Percentiles rank a stretch among this genome's conserved stretches.
These are phyloP conservation scores for Cystobasidium slooffiae DNA, from an alignment of 1,284 basidiomycete genomes.

Conservation along the genomic window DNA sequence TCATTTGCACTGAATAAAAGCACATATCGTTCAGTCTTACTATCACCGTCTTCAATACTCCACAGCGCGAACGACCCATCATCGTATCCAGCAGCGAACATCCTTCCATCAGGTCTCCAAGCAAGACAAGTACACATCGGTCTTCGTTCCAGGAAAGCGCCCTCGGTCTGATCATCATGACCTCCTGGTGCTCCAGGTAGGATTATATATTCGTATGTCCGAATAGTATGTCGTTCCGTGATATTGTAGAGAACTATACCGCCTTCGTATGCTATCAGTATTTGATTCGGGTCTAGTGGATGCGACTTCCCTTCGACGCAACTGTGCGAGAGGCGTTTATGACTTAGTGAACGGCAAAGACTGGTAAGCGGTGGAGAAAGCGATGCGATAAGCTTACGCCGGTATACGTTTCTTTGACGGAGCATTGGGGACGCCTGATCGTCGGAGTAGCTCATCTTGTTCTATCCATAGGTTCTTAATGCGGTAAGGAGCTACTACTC, in stretches of 20 bases:
- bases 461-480: slow-evolving; percentile 59
- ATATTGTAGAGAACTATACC: slow-evolving; percentile 75
- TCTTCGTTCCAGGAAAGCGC: slow-evolving; percentile 71
- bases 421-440: slow-evolving; percentile 64
- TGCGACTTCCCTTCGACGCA: slow-evolving; percentile 70
- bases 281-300: slow-evolving; percentile 76
- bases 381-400: slow-evolving; percentile 13
- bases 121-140: slow-evolving; percentile 73
- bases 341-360: slow-evolving; percentile 22
- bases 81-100: slow-evolving; percentile 72
- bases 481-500: slow-evolving; percentile 53
- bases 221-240: slow-evolving; percentile 67
- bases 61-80: slow-evolving; percentile 88
- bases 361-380: background rate
- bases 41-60: slow-evolving; percentile 78
- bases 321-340: slow-evolving; percentile 52
- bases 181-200: slow-evolving; percentile 78
- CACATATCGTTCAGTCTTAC: slow-evolving; percentile 49
- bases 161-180: slow-evolving; percentile 63
- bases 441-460: slow-evolving; percentile 71
- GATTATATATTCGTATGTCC: slow-evolving; percentile 67
- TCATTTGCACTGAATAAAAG: background rate
- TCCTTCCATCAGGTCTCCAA: slow-evolving; percentile 64
- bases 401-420: slow-evolving; percentile 58
- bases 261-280: slow-evolving; percentile 82